These are phyloP conservation scores for Alisma plantagoaquatica DNA, from an alignment of 106 monocot species.

Conservation along the genomic window DNA sequence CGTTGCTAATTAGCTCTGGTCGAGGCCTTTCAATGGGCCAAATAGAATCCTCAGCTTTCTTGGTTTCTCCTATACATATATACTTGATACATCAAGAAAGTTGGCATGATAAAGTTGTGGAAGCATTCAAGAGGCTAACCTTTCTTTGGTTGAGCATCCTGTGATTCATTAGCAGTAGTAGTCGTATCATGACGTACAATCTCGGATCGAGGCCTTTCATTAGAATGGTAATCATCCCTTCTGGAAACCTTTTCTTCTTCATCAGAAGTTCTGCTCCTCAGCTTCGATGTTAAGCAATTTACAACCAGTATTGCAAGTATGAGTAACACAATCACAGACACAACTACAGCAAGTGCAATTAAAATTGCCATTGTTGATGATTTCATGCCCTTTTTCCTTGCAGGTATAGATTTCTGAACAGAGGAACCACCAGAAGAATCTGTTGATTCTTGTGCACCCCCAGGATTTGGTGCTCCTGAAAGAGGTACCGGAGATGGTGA, in stretches of 20 bases:
- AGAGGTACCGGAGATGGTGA: slow-evolving; percentile 24
- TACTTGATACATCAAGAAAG: too few species aligned
- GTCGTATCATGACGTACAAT: too few species aligned
- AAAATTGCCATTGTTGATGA: slow-evolving; percentile 48
- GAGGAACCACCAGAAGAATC: slow-evolving; percentile 31
- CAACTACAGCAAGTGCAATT: slow-evolving; percentile 45
- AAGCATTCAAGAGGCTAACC: too few species aligned
- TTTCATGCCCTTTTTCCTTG: slow-evolving; percentile 18
- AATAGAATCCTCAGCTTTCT: background rate
- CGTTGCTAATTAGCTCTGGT: too few species aligned
- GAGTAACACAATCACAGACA: slow-evolving; percentile 41
- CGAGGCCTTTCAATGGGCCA: too few species aligned
- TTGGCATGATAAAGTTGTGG: too few species aligned
- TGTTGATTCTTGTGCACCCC: slow-evolving; percentile 4
- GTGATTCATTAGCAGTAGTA: too few species aligned
- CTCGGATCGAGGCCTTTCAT: slow-evolving; percentile 21
- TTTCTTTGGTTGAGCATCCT: too few species aligned
- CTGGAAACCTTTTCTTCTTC: slow-evolving; percentile 25
- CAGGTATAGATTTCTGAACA: slow-evolving; percentile 2
- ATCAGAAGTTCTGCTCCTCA: slow-evolving; percentile 49
- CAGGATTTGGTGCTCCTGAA: slow-evolving; percentile 27
- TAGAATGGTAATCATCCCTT: slow-evolving; percentile 19
- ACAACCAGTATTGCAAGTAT: slow-evolving; percentile 27
- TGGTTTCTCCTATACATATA: too few species aligned
- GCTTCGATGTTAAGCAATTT: slow-evolving; percentile 45